Conservation (phyloP, 768 basidiomycete genomes). For the Serendipita sp. region DNA sequence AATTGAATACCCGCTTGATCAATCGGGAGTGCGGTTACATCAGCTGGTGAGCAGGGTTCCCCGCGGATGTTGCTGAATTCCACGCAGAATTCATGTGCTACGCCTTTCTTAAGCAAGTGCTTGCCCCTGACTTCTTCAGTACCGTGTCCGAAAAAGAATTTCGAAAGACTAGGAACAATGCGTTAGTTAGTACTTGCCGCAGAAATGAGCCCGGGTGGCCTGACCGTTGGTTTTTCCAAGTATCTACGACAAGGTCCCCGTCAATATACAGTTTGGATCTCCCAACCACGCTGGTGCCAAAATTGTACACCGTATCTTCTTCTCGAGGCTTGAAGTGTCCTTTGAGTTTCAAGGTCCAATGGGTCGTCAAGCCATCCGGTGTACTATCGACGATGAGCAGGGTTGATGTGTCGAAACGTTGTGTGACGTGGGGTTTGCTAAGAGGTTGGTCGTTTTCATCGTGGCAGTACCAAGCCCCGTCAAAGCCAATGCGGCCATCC, state of each 20-base stretch:
- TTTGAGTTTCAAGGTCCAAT: constrained; percentile 44
- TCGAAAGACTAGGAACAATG: too few species aligned
- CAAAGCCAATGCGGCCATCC: constrained; percentile 50
- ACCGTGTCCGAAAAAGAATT: constrained; percentile 27
- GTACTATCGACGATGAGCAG: constrained; percentile 41
- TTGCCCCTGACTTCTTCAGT: constrained; percentile 24
- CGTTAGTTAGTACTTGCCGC: constrained; percentile 11
- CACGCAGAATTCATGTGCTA: constrained; percentile 23
- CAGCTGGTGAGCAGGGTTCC: constrained; percentile 19
- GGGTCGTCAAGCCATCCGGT: constrained; percentile 40
- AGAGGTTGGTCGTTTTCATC: constrained; percentile 29
- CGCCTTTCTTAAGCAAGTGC: constrained; percentile 26
- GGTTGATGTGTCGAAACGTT: constrained; percentile 40
- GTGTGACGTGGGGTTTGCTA: constrained; percentile 19
- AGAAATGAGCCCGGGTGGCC: constrained; percentile 11
- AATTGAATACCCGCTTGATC: constrained; percentile 20
- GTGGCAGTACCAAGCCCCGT: constrained; percentile 43
- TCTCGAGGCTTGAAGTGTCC: constrained; percentile 40
- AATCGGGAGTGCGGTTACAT: constrained; percentile 15
- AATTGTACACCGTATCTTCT: constrained; percentile 19
- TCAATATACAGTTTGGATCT: constrained; percentile 46
- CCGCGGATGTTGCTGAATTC: constrained; percentile 15
- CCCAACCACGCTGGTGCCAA: constrained; percentile 14
- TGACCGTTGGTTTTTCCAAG: constrained; percentile 23
- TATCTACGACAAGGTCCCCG: constrained; percentile 28